Conservation (phyloP, 306 rosid genomes). For the Hippophae tibetana region DNA sequence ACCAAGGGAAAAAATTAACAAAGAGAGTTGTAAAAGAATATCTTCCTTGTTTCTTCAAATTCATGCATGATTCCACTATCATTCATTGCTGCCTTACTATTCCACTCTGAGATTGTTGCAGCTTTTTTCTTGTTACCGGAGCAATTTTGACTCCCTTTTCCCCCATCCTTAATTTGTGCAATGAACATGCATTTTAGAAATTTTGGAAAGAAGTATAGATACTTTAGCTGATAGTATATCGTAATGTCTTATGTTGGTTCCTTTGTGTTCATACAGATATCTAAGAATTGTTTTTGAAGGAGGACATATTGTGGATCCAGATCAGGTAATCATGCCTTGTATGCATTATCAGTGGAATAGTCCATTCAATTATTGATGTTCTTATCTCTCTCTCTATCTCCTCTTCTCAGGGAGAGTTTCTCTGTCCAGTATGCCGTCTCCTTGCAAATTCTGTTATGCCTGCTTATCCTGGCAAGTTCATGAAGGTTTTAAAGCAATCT, state of each 20-base stretch:
- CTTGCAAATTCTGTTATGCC: constrained; percentile 92
- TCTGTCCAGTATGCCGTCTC: constrained; percentile 93
- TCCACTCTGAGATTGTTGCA: too few species aligned
- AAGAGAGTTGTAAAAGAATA: too few species aligned
- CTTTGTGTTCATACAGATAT: constrained; percentile 42
- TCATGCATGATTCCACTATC: too few species aligned
- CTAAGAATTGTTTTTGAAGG: constrained; percentile 91
- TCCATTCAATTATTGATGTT: constrained; percentile 14
- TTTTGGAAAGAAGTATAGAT: too few species aligned
- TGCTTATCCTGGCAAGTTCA: constrained; percentile 43
- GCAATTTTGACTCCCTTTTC: too few species aligned
- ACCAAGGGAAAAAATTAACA: too few species aligned
- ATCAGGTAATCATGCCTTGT: constrained; percentile 42
- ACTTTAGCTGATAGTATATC: neutral
- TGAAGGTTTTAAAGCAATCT: constrained; percentile 37
- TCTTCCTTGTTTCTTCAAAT: too few species aligned
- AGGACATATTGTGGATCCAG: constrained; percentile 93
- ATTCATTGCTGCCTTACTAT: too few species aligned
- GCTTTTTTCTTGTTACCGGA: too few species aligned
- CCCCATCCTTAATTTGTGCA: too few species aligned
- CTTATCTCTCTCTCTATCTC: constrained; percentile 7
- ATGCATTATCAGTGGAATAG: neutral
- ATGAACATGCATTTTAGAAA: too few species aligned
- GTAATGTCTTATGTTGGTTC: neutral
- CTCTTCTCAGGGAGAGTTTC: constrained; percentile 71